Evolutionary conservation across 2,329 filamentous ascomycete genomes (phyloP), one percentile per base, ranked within the genome.

Genomic region (Blumeria graminis): DNA sequence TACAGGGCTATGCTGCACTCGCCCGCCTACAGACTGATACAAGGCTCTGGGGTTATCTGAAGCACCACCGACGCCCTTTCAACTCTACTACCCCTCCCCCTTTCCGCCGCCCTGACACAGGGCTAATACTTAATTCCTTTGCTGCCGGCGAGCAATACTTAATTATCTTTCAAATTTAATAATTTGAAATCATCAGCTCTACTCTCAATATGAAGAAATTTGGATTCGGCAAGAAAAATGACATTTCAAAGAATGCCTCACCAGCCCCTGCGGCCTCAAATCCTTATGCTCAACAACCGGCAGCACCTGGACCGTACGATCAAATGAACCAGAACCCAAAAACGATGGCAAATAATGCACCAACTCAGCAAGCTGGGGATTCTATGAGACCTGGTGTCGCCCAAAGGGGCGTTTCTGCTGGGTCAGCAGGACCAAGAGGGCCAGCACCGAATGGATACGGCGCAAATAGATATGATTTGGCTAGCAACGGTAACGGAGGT

Each of bases 191-290:
- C 4, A 28, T 28, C 22, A 28, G 22, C 22, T 28, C 22, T 28
- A 28, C 22, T 28, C 22, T 16, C n/a, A 45, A 48, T 32, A 81
- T 81, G 78, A 76, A 74, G 70, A 78, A 76, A 62, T 78, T 81
- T 62, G 74, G 75, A 53, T 74, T 79, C 60, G 71, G 76, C 60
- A 78, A 74, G 68, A 80, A 77, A 53, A 71, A 73, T 56, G 74
- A 75, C 28, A 57, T 62, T 45, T 63, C 62, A 60, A 77, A 76
- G 69, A 77, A 75, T 64, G 70, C 45, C 6, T 11, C 72, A 6
- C 69, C 71, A 56, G 69, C 70, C n/a, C 64, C 61, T 32, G 57
- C 63, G 38, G 60, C 61, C 50, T 62, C 63, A 33, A 67, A 67
- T 52, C 66, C 65, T 22, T 67, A 67, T 57, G 65, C 65, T 16